Evolutionary conservation across 2,329 filamentous ascomycete species (phyloP).

Genomic region (Epichloe gansuensis): DNA sequence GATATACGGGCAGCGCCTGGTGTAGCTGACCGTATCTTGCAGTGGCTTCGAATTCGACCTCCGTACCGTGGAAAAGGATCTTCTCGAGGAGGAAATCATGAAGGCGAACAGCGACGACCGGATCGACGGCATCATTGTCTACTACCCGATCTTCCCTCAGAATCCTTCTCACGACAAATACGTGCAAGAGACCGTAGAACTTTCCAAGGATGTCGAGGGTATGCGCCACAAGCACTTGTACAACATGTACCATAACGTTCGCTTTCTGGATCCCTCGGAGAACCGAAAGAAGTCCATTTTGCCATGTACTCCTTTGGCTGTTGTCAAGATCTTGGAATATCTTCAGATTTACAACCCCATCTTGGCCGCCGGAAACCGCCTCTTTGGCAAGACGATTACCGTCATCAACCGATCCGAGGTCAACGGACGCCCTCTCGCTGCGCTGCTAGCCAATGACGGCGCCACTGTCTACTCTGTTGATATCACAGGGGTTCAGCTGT

Average conservation of each 20-base stretch:
- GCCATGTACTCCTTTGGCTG: slow-evolving; percentile 87
- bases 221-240: slow-evolving; percentile 87
- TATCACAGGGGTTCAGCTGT: slow-evolving; percentile 80
- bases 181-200: slow-evolving; percentile 83
- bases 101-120: slow-evolving; percentile 65
- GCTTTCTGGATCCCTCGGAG: slow-evolving; percentile 70
- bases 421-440: slow-evolving; percentile 83
- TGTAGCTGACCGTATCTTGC: slow-evolving; percentile 7
- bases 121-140: slow-evolving; percentile 88
- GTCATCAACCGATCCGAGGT: slow-evolving; percentile 96
- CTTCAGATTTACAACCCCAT: slow-evolving; percentile 95
- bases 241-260: slow-evolving; percentile 99
- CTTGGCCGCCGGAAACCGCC: slow-evolving; percentile 78
- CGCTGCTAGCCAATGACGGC: slow-evolving; percentile 88
- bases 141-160: slow-evolving; percentile 85
- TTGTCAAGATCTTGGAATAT: slow-evolving; percentile 94
- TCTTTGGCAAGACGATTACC: slow-evolving; percentile 89
- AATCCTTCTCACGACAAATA: slow-evolving; percentile 84
- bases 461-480: slow-evolving; percentile 93
- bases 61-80: slow-evolving; percentile 70
- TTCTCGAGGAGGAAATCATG: slow-evolving; percentile 79
- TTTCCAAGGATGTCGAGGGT: slow-evolving; percentile 90
- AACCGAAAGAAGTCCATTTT: slow-evolving; percentile 81
- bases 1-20: background rate
- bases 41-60: slow-evolving; percentile 87